Conservation (phyloP, 1,284 basidiomycete species). For the Austroboletus olivaceoglutinosus region DNA sequence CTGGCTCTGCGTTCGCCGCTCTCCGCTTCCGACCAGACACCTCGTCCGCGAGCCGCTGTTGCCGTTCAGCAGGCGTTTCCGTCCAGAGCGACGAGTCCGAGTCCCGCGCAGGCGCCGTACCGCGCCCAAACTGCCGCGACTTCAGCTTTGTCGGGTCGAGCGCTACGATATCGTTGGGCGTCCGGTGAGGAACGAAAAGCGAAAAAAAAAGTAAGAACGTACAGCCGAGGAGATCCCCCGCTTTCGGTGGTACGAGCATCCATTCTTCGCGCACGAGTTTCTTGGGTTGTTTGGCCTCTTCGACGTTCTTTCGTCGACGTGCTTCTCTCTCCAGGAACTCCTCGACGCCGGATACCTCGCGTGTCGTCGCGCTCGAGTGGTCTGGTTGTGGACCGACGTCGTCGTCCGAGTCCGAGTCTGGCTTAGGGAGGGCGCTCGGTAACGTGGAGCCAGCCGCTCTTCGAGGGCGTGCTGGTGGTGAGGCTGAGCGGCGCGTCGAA, state of each 20-base stretch:
- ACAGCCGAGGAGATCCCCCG: slow-evolving; percentile 75
- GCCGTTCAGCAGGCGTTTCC: slow-evolving; percentile 86
- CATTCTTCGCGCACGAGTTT: slow-evolving; percentile 82
- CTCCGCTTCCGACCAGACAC: slow-evolving; percentile 79
- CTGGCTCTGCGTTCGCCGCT: slow-evolving; percentile 51
- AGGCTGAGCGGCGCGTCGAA: slow-evolving; percentile 26
- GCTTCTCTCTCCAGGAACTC: slow-evolving; percentile 84
- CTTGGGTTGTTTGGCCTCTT: slow-evolving; percentile 74
- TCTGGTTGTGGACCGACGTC: slow-evolving; percentile 75
- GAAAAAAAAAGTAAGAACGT: slow-evolving; percentile 33
- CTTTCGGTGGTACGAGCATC: slow-evolving; percentile 90
- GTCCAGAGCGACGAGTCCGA: slow-evolving; percentile 79
- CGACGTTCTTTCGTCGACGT: slow-evolving; percentile 60
- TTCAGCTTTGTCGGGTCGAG: slow-evolving; percentile 74
- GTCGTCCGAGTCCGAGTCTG: slow-evolving; percentile 67
- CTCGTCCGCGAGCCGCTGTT: slow-evolving; percentile 83
- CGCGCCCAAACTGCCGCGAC: slow-evolving; percentile 74
- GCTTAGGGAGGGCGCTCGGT: slow-evolving; percentile 49
- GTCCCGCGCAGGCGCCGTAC: slow-evolving; percentile 45
- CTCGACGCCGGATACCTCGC: slow-evolving; percentile 51
- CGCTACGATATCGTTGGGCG: slow-evolving; percentile 30
- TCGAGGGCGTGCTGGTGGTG: slow-evolving; percentile 18
- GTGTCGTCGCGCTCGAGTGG: slow-evolving; percentile 32
- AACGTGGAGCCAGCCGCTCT: slow-evolving; percentile 40
- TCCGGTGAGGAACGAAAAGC: not conserved